phyloP scores from a whole-genome alignment of 2,329 filamentous ascomycete species.

The Botrytis hyacinthi region DNA sequence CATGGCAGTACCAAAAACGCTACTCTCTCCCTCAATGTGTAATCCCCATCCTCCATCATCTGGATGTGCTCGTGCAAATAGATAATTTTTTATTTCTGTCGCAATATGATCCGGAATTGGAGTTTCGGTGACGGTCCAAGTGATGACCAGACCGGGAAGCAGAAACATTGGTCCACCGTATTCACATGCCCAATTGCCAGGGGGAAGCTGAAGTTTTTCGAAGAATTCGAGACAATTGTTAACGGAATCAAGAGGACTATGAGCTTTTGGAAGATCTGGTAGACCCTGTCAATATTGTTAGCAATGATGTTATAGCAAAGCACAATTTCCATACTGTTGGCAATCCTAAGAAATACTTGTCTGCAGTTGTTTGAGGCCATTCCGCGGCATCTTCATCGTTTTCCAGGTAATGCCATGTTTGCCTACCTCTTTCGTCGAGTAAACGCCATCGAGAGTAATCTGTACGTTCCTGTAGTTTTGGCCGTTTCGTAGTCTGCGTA shows the following conservation, averaged over 20 bases:
- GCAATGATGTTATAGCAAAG: slow-evolving; percentile 10
- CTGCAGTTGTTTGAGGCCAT: slow-evolving; percentile 87
- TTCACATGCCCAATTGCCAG: slow-evolving; percentile 94
- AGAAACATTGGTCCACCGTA: slow-evolving; percentile 98
- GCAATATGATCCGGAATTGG: slow-evolving; percentile 77
- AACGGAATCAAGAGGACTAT: slow-evolving; percentile 72
- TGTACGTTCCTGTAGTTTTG: slow-evolving; percentile 58
- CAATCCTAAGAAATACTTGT: slow-evolving; percentile 83
- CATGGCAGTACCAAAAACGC: slow-evolving; percentile 83
- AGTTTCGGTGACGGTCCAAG: slow-evolving; percentile 87
- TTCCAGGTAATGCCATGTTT: slow-evolving; percentile 90
- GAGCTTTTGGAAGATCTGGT: slow-evolving; percentile 67
- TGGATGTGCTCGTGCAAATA: slow-evolving; percentile 74
- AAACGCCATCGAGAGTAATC: slow-evolving; percentile 84
- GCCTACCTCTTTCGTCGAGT: slow-evolving; percentile 75
- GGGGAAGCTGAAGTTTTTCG: slow-evolving; percentile 80
- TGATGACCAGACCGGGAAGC: slow-evolving; percentile 77
- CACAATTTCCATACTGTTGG: slow-evolving; percentile 59
- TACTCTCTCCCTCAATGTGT: slow-evolving; percentile 91
- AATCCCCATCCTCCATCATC: slow-evolving; percentile 96
- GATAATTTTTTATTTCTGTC: slow-evolving; percentile 89
- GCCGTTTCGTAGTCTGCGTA: slow-evolving; percentile 42
- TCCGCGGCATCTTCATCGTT: slow-evolving; percentile 66
- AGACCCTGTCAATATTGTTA: slow-evolving; percentile 56
- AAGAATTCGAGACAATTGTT: slow-evolving; percentile 86